phyloP scores from a whole-genome alignment of 2,329 filamentous ascomycete species.

The Cercospora zeae-maydis region DNA sequence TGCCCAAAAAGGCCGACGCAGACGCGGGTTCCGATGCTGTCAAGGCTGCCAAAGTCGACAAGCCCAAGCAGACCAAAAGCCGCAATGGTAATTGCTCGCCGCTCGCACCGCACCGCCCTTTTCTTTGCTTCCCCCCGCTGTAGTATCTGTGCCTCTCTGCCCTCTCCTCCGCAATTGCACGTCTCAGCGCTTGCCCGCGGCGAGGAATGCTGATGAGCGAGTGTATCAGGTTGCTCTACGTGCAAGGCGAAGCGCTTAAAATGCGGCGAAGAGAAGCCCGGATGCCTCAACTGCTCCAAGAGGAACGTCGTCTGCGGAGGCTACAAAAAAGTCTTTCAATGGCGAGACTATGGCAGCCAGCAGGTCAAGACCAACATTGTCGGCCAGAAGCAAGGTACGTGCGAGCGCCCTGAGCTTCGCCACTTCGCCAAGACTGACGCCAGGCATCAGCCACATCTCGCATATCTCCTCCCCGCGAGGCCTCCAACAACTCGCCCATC shows the following conservation, averaged over 20 bases:
- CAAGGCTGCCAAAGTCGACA: slow-evolving; percentile 45
- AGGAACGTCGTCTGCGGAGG: slow-evolving; percentile 65
- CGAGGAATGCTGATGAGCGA: slow-evolving; percentile 24
- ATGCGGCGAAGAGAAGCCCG: slow-evolving; percentile 66
- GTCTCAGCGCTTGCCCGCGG: neutral
- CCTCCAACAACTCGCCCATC: neutral
- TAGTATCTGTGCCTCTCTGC: neutral
- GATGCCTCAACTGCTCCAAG: slow-evolving; percentile 42
- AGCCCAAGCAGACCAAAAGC: slow-evolving; percentile 71
- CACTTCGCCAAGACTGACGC: slow-evolving; percentile 7
- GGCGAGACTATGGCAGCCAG: slow-evolving; percentile 52
- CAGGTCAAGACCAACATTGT: slow-evolving; percentile 48
- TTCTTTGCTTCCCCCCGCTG: slow-evolving; percentile 2
- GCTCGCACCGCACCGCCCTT: slow-evolving; percentile 6
- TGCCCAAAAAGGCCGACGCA: slow-evolving; percentile 20
- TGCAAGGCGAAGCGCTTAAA: slow-evolving; percentile 71
- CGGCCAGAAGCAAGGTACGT: slow-evolving; percentile 27
- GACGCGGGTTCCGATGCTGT: slow-evolving; percentile 17
- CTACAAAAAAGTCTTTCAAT: slow-evolving; percentile 74
- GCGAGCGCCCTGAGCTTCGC: neutral
- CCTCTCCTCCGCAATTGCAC: neutral
- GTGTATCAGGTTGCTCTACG: slow-evolving; percentile 61
- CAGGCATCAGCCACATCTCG: slow-evolving; percentile 8
- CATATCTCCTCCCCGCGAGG: slow-evolving; percentile 2
- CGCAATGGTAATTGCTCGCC: slow-evolving; percentile 60